A percentile compares a stretch with the other conserved stretches of the same genome.
Conservation (phyloP, 352 stramenopile species). For the Phytophthora syringae region DNA sequence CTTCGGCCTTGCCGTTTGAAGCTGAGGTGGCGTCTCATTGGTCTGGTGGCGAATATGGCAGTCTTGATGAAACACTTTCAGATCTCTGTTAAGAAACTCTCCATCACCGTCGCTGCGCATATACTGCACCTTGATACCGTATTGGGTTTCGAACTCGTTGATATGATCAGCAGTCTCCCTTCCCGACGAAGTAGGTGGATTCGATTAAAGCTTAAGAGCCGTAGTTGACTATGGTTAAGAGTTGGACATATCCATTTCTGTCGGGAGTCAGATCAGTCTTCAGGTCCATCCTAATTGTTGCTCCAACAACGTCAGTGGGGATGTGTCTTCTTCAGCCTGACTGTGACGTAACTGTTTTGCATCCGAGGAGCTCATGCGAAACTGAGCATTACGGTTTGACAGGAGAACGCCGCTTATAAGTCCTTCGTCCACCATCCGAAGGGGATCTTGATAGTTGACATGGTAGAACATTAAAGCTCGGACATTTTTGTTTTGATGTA, state of each 20-base stretch:
- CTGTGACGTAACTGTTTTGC: conserved; percentile 9
- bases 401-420: background rate
- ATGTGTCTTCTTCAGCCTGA: conserved; percentile 15
- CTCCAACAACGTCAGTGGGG: conserved; percentile 19
- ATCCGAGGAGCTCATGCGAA: conserved; percentile 17
- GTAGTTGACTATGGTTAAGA: background rate
- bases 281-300: conserved; percentile 11
- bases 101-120: background rate
- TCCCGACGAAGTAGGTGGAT: background rate
- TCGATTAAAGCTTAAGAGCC: background rate
- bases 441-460: conserved; percentile 12
- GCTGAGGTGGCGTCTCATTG: background rate
- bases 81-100: background rate
- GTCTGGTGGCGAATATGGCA: conserved; percentile 1
- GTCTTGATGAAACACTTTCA: background rate
- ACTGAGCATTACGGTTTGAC: background rate
- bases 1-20: conserved; percentile 12
- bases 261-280: conserved; percentile 13
- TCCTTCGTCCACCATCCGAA: background rate
- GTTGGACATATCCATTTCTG: background rate
- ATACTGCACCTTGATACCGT: background rate
- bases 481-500: too few species aligned
- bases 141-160: conserved; percentile 1
- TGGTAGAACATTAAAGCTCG: too few species aligned
- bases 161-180: background rate